These are phyloP conservation scores for Tulasnella sp. DNA, from an alignment of 768 basidiomycete genomes.

Conservation along the genomic window DNA sequence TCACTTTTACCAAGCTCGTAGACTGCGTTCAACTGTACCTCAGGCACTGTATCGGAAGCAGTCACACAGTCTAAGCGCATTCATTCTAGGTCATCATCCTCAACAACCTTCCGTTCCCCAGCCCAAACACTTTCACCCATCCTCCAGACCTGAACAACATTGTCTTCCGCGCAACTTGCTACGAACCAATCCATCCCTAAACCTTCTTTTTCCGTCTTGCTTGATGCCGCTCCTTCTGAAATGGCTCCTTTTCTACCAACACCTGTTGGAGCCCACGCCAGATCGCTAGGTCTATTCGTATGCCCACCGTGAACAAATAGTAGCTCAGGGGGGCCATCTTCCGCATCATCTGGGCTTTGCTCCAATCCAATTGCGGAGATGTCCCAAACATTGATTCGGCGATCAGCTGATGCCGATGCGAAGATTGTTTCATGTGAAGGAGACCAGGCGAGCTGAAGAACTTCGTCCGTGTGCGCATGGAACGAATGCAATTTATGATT, in stretches of 20 bases:
- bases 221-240: constrained; percentile 20
- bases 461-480: constrained; percentile 87
- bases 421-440: constrained; percentile 86
- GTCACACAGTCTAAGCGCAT: constrained; percentile 50
- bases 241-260: constrained; percentile 6
- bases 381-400: constrained; percentile 93
- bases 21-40: constrained; percentile 7
- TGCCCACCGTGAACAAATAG: constrained; percentile 94
- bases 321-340: constrained; percentile 94
- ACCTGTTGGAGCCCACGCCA: constrained; percentile 73
- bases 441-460: constrained; percentile 90
- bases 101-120: constrained; percentile 72
- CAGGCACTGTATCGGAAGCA: constrained; percentile 23
- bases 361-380: constrained; percentile 81
- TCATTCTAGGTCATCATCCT: constrained; percentile 74
- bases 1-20: not conserved
- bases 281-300: constrained; percentile 80
- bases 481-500: constrained; percentile 75
- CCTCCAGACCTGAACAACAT: constrained; percentile 95
- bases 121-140: constrained; percentile 91
- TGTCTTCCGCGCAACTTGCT: constrained; percentile 87
- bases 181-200: constrained; percentile 66
- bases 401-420: constrained; percentile 87
- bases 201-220: too few species aligned
- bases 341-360: constrained; percentile 95